These are phyloP conservation scores for Russula dissimulans DNA, from an alignment of 768 basidiomycete genomes.

Conservation along the genomic window DNA sequence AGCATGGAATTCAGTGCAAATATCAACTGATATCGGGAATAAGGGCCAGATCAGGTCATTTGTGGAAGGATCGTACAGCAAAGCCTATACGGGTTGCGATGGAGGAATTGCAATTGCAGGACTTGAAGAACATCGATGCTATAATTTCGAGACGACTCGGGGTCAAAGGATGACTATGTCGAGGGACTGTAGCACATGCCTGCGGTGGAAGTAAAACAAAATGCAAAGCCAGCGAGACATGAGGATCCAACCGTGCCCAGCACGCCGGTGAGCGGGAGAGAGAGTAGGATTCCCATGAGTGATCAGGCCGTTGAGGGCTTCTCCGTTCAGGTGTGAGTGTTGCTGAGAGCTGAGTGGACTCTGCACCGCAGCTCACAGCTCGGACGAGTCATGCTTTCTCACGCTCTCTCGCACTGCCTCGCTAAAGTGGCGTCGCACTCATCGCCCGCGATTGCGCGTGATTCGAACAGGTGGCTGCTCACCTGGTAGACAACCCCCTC, in stretches of 20 bases:
- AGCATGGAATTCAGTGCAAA: conserved; percentile 92
- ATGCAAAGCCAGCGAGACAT: conserved; percentile 73
- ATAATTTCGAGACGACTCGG: conserved; percentile 16
- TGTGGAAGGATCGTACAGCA: conserved; percentile 46
- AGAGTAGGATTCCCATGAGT: conserved; percentile 64
- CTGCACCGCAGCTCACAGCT: no score
- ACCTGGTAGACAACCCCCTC: conserved; percentile 84
- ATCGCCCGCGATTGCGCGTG: neutral
- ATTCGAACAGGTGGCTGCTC: conserved; percentile 47
- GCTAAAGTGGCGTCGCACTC: neutral
- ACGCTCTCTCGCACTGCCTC: no score
- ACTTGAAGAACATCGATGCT: conserved; percentile 97
- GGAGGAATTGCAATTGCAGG: conserved; percentile 97
- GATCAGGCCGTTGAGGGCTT: neutral
- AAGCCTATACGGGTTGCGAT: conserved; percentile 96
- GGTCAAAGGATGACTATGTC: conserved; percentile 7
- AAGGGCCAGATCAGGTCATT: neutral
- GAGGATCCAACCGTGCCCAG: conserved; percentile 70
- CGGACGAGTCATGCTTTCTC: no score
- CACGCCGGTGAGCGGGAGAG: conserved; percentile 60
- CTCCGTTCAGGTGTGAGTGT: neutral
- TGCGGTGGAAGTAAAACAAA: conserved; percentile 80
- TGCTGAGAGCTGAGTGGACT: no score
- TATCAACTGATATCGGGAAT: conserved; percentile 54
- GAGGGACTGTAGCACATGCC: conserved; percentile 36